Percentiles rank a stretch among this genome's conserved stretches.
phyloP scores from a whole-genome alignment of 305 asterid genomes.

The Salvia sclarea region DNA sequence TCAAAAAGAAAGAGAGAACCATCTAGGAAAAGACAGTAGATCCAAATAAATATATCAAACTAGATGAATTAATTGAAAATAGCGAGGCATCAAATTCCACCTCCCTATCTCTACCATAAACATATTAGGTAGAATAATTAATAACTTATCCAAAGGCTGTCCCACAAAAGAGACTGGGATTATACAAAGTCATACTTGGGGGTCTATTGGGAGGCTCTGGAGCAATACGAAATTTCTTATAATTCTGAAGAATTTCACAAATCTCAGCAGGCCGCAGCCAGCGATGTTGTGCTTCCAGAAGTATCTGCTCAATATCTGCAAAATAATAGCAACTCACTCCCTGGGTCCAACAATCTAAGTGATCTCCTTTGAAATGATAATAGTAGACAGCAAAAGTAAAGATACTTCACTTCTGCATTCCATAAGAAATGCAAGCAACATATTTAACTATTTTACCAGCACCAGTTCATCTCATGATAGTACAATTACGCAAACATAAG shows the following conservation, averaged over 20 bases:
- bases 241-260: conserved; percentile 83
- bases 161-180: conserved; percentile 5
- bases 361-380: conserved; percentile 3
- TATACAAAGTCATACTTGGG: conserved; percentile 56
- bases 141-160: not conserved
- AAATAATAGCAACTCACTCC: conserved; percentile 32
- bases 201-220: conserved; percentile 92
- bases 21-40: conserved; percentile 46
- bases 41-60: conserved; percentile 17
- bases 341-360: conserved; percentile 12
- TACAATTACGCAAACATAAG: not conserved
- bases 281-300: conserved; percentile 82
- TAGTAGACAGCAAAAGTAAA: not conserved
- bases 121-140: not conserved
- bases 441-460: not conserved
- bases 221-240: conserved; percentile 70
- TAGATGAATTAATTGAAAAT: conserved; percentile 5
- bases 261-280: conserved; percentile 99
- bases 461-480: conserved; percentile 9
- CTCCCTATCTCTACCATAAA: conserved; percentile 5
- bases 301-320: conserved; percentile 93
- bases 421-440: conserved; percentile 14
- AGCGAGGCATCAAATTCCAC: not conserved
- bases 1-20: conserved; percentile 98
- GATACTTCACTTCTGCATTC: conserved; percentile 7